Evolutionary conservation across 164 flowering plant genomes (phyloP), one percentile per base, ranked within the genome.

Genomic region (Macadamia tetraphylla): DNA sequence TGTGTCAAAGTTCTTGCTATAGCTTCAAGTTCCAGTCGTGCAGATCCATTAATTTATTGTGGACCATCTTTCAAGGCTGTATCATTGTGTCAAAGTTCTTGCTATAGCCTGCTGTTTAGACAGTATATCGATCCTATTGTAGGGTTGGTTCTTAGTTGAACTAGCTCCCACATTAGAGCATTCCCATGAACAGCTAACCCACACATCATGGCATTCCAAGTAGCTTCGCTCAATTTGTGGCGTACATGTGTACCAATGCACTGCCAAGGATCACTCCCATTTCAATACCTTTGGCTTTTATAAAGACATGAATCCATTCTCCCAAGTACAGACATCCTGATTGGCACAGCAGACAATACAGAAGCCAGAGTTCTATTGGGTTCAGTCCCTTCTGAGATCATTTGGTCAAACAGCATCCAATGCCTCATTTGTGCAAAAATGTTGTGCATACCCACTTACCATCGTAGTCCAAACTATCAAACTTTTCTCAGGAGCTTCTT

Each of bases 141-240:
- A 23, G 23, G 23, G 23, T 23, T 23, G 23, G 23, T 23, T 23
- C 23, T 23, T 23, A 23, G 23, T 23, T 23, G 23, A 23, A 23
- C 23, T 23, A 23, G 23, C 23, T 23, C 23, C 23, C 23, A 23
- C 23, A 23, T 23, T 23, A 23, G 67, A 1, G 78, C 88, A 70
- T 80, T 83, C 6, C 94, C 94, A 76, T 87, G 85, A 61, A 51
- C 76, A 6, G 91, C 91, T 51, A 83, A 65, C 53, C 91, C 94
- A 74, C 79, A 79, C 30, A 89, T 81, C 85, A 89, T 81, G 10
- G 87, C 85, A 76, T 86, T 89, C 90, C 90, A 87, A 15, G 90
- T 81, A 1, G 79, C 85, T 11, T 73, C 14, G 57, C 82, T 15
- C 91, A 89, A 73, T 81, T 82, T 76, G 79, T 88, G 0, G 88